These are phyloP conservation scores for Penicillium psychrofluorescens DNA, from an alignment of 495 filamentous ascomycete genomes.

Conservation along the genomic window DNA sequence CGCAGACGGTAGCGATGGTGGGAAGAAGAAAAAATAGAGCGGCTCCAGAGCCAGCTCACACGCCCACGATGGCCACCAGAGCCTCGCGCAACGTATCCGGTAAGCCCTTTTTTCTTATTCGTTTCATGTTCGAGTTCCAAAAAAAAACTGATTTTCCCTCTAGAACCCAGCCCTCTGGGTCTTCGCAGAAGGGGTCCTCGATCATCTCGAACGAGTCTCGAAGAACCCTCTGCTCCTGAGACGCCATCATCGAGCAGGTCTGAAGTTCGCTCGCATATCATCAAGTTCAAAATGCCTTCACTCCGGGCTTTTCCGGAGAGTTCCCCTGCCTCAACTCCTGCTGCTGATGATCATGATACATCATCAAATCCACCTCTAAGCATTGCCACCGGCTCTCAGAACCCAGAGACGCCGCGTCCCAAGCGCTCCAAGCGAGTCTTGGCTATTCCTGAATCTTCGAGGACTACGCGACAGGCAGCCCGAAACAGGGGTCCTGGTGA, in stretches of 20 bases:
- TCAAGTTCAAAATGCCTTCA: constrained; percentile 12
- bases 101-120: constrained; percentile 3
- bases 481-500: constrained; percentile 21
- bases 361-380: constrained; percentile 3
- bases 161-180: constrained; percentile 5
- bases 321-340: not conserved
- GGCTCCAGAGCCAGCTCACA: constrained; percentile 5
- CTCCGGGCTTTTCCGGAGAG: not conserved
- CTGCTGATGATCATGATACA: constrained; percentile 1
- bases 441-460: constrained; percentile 30
- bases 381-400: constrained; percentile 8
- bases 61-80: constrained; percentile 15
- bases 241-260: not conserved
- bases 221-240: not conserved
- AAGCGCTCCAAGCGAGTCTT: constrained; percentile 13
- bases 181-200: constrained; percentile 16
- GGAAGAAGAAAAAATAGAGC: constrained; percentile 18
- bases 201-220: constrained; percentile 6
- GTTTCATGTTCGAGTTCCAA: not conserved
- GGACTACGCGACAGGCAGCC: constrained; percentile 31
- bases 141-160: not conserved
- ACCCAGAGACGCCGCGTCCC: constrained; percentile 13
- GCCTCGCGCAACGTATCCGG: constrained; percentile 13
- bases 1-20: constrained; percentile 26
- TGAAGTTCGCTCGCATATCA: constrained; percentile 10